Evolutionary conservation across 306 rosid genomes (phyloP), one percentile per base, ranked within the genome.

Genomic region (Quercus glauca): DNA sequence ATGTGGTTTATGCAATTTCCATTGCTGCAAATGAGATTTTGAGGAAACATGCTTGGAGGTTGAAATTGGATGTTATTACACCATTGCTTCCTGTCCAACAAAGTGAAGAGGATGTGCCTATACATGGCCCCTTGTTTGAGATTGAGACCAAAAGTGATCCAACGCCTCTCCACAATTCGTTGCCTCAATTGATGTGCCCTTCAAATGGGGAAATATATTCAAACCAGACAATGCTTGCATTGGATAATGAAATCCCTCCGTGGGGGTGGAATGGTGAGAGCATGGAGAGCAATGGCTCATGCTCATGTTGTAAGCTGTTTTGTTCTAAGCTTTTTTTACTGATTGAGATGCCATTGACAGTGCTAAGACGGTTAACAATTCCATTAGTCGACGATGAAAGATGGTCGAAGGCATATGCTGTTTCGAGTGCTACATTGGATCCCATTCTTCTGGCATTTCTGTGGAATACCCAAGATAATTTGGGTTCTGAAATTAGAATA

Each of bases 101-200:
- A 74, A 77, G 72, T 28, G 96, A 92, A 57, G 98, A 88, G 63
- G 97, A 90, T 69, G 88, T 78, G 41, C 83, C 92, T 3, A 28
- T 95, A 13, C 91, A 87, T 83, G 74, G 92, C 78, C 71, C 93
- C 29, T 83, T 95, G 69, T 96, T 93, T 68, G 93, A 91, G 65
- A 31, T 80, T 25, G 96, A 90, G 55, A 71, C 84, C 5, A 91
- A 85, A 29, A 79, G 76, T 58, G 92, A 86, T 80, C 92, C 92
- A 72, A 97, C 94, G 3, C 91, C 79, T 61, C 94, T 92, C 64
- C 98, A 90, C 60, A 87, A 85, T 76, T 88, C 90, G 76, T 76
- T 95, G 88, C 99, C 99, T 0, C 99, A 91, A 63, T 95, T 98
- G 99, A 95, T 91, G 98, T 95, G 99, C 97, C 90, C 97, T 71